Conservation (phyloP, 805 yeast species). For the Phaffomyces antillensis region DNA sequence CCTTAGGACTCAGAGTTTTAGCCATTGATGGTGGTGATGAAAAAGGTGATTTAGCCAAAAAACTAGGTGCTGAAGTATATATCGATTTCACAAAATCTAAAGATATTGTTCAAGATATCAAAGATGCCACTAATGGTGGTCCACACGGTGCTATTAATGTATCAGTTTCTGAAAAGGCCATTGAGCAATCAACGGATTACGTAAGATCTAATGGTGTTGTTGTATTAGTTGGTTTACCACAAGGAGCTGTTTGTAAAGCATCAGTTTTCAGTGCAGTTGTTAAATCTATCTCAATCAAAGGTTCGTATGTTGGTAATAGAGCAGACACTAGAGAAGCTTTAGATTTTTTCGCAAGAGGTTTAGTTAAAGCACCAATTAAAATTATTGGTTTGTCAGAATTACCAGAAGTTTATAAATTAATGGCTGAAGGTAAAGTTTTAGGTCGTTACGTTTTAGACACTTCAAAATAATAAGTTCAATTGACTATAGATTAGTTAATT, state of each 20-base stretch:
- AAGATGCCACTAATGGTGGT: slow-evolving; percentile 49
- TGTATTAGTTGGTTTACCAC: slow-evolving; percentile 55
- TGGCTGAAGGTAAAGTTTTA: slow-evolving; percentile 45
- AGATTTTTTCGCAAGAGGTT: slow-evolving; percentile 59
- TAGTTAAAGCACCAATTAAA: slow-evolving; percentile 52
- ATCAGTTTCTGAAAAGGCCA: slow-evolving; percentile 46
- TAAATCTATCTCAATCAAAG: slow-evolving; percentile 35
- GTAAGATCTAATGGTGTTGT: slow-evolving; percentile 55
- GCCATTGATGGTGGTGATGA: slow-evolving; percentile 71
- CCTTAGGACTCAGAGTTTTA: slow-evolving; percentile 65
- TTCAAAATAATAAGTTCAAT: slow-evolving; percentile 37
- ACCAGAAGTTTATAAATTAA: slow-evolving; percentile 41
- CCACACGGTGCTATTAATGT: slow-evolving; percentile 66
- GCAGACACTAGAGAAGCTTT: slow-evolving; percentile 49
- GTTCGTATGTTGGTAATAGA: slow-evolving; percentile 20
- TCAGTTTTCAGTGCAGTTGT: slow-evolving; percentile 39
- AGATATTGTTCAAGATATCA: slow-evolving; percentile 40
- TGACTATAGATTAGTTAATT: background rate
- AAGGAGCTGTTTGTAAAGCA: slow-evolving; percentile 39
- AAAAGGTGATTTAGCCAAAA: slow-evolving; percentile 46
- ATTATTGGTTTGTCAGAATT: slow-evolving; percentile 47
- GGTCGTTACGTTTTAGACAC: slow-evolving; percentile 87
- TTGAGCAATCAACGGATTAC: slow-evolving; percentile 40
- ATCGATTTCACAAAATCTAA: slow-evolving; percentile 45
- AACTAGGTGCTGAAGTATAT: slow-evolving; percentile 42